phyloP scores from a whole-genome alignment of 768 basidiomycete species.

The Naganishia friedmannii region DNA sequence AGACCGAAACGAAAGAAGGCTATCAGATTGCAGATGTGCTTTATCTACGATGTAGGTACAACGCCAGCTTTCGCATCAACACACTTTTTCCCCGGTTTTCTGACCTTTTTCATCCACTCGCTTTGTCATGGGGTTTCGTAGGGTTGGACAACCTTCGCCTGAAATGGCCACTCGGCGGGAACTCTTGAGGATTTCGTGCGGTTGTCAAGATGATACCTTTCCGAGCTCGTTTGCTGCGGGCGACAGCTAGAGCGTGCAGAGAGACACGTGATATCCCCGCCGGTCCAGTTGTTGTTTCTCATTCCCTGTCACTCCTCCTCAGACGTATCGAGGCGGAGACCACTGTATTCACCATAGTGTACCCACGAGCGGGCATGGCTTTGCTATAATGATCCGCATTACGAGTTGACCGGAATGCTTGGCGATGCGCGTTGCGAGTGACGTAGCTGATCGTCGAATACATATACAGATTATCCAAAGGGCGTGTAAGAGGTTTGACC shows the following conservation, averaged over 20 bases:
- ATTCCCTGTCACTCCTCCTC: neutral
- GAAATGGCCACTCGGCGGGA: conserved; percentile 62
- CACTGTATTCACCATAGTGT: conserved; percentile 16
- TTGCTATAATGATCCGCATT: neutral
- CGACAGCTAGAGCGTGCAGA: neutral
- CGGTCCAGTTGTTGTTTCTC: neutral
- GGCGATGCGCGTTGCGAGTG: neutral
- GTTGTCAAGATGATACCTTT: neutral
- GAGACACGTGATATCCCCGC: neutral
- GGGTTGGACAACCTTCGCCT: conserved; percentile 81
- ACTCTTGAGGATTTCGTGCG: neutral
- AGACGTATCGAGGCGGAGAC: conserved; percentile 3
- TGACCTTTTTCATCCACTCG: neutral
- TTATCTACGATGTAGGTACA: conserved; percentile 76
- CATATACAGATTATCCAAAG: neutral
- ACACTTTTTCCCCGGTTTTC: neutral
- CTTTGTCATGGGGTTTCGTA: conserved; percentile 16
- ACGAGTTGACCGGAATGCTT: neutral
- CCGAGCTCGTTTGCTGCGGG: neutral
- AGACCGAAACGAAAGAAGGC: conserved; percentile 35
- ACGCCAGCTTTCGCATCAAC: neutral
- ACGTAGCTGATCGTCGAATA: neutral
- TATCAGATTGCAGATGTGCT: conserved; percentile 92
- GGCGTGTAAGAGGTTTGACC: neutral
- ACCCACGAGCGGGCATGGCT: neutral